Percentiles rank a stretch among this genome's conserved stretches.
phyloP scores from a whole-genome alignment of 257 asterid genomes.

The Nicotiana obtusifolia region DNA sequence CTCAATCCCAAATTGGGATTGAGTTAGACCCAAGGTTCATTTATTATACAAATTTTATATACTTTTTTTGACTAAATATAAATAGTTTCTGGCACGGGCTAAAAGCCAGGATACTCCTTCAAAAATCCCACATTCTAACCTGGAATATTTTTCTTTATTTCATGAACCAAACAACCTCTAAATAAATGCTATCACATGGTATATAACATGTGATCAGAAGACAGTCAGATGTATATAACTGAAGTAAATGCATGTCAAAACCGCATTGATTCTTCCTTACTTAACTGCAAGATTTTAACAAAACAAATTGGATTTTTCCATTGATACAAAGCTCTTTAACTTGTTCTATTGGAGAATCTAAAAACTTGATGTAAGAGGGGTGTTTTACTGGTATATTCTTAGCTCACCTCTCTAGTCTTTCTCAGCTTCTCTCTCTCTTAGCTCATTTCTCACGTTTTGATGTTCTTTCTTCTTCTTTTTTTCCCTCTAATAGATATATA shows the following conservation, averaged over 20 bases:
- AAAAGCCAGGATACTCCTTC: too few relatives aligned
- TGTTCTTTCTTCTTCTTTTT: not conserved
- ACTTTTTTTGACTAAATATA: too few relatives aligned
- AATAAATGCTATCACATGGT: slow-evolving; percentile 46
- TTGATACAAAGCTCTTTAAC: slow-evolving; percentile 1
- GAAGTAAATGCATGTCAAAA: slow-evolving; percentile 4
- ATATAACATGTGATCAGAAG: slow-evolving; percentile 28
- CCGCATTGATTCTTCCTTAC: slow-evolving; percentile 31
- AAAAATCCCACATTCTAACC: too few relatives aligned
- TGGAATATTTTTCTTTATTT: too few relatives aligned
- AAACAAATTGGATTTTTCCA: not conserved
- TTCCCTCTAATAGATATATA: not conserved
- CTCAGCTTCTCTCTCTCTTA: slow-evolving; percentile 2
- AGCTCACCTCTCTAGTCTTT: not conserved
- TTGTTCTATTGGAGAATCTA: not conserved
- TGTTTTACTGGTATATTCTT: slow-evolving; percentile 6
- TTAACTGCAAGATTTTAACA: slow-evolving; percentile 14
- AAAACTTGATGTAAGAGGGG: slow-evolving; percentile 3
- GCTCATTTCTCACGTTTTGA: not conserved
- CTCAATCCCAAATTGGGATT: too few relatives aligned
- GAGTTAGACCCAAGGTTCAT: too few relatives aligned
- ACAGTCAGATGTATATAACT: not conserved
- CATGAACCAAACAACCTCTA: too few relatives aligned
- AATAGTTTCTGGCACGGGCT: too few relatives aligned
- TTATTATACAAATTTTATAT: too few relatives aligned